Evolutionary conservation across 1,284 basidiomycete genomes (phyloP).

Genomic region (Papiliotrema laurentii): DNA sequence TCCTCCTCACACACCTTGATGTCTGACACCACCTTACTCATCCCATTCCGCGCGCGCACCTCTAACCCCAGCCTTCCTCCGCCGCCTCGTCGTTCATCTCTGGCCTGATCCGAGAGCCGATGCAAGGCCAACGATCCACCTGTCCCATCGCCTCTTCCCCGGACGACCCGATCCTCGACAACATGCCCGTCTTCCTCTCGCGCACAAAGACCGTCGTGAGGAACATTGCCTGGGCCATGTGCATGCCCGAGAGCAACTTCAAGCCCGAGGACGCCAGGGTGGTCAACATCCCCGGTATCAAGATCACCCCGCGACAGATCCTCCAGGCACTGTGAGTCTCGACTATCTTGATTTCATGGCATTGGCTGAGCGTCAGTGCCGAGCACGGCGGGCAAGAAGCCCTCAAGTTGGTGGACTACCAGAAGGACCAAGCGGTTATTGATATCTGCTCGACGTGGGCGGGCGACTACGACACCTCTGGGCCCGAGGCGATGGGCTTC

Average conservation of each 20-base stretch:
- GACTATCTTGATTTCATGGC: not conserved
- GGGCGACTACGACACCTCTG: conserved; percentile 41
- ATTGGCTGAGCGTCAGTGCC: conserved; percentile 13
- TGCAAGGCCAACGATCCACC: conserved; percentile 53
- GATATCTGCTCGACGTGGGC: conserved; percentile 48
- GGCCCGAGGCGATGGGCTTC: conserved; percentile 38
- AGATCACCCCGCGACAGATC: conserved; percentile 46
- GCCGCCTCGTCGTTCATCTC: conserved; percentile 62
- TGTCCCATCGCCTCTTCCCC: conserved; percentile 53
- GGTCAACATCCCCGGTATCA: conserved; percentile 49
- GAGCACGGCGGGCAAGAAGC: conserved; percentile 45
- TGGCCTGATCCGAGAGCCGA: conserved; percentile 62
- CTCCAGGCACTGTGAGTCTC: conserved; percentile 41
- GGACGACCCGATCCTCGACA: conserved; percentile 44
- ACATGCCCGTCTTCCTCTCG: conserved; percentile 57
- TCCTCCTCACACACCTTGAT: not conserved
- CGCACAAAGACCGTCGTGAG: conserved; percentile 52
- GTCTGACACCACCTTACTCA: not conserved
- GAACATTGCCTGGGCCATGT: conserved; percentile 47
- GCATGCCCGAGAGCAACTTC: conserved; percentile 40
- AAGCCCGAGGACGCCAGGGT: conserved; percentile 30
- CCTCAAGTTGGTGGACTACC: conserved; percentile 42
- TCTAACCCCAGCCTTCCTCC: conserved; percentile 49
- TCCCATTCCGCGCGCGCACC: too few species aligned
- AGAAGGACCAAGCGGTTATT: conserved; percentile 43